Percentiles rank a stretch among this genome's conserved stretches.
These are phyloP conservation scores for Leucocoprinus sp. DNA, from an alignment of 768 basidiomycete genomes.

Conservation along the genomic window DNA sequence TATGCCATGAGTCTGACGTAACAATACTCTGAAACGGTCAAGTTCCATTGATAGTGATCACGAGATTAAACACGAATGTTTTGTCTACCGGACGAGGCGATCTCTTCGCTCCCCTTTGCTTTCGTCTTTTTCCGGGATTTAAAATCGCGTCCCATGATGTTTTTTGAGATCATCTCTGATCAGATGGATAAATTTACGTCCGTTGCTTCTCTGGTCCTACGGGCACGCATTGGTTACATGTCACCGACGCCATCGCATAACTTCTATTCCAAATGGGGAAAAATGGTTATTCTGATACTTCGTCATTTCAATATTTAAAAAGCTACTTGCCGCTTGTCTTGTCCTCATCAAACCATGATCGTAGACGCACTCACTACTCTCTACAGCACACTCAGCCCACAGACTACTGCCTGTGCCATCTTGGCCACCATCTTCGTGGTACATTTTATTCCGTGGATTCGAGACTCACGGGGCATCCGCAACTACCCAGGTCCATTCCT, in stretches of 20 bases:
- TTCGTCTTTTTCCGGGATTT: too few species aligned
- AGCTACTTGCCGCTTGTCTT: constrained; percentile 2
- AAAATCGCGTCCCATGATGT: too few species aligned
- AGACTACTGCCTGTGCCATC: constrained; percentile 20
- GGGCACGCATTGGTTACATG: not conserved
- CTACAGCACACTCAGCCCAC: constrained; percentile 16
- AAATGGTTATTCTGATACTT: too few species aligned
- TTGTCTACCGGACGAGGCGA: too few species aligned
- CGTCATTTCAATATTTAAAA: too few species aligned
- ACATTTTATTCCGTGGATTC: constrained; percentile 42
- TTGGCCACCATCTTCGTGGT: constrained; percentile 24
- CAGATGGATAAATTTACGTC: not conserved
- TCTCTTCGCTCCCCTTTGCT: too few species aligned
- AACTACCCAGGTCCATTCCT: constrained; percentile 59
- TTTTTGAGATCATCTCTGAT: not conserved
- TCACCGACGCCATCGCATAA: constrained; percentile 4
- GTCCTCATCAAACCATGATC: too few species aligned
- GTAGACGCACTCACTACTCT: constrained; percentile 16
- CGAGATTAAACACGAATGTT: too few species aligned
- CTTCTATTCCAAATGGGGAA: not conserved
- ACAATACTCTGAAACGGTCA: too few species aligned
- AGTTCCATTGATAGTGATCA: too few species aligned
- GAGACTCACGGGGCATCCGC: constrained; percentile 53
- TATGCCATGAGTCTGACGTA: too few species aligned
- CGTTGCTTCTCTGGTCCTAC: constrained; percentile 6